Base-by-base conservation (phyloP, 2,329 filamentous ascomycete genomes). In the Ophiostoma himal-ulmi region DNA sequence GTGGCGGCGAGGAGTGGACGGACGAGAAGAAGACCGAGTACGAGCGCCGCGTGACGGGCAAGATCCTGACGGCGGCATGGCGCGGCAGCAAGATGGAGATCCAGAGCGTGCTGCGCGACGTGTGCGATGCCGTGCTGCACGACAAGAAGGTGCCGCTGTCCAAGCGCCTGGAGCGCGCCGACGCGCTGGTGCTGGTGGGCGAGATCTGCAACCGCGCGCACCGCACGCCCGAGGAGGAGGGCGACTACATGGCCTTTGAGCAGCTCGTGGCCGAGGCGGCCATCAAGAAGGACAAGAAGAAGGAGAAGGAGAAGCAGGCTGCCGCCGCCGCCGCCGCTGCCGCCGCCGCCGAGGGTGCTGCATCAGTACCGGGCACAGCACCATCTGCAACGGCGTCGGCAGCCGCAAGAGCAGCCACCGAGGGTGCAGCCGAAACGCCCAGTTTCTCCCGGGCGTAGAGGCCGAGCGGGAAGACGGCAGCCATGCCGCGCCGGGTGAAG, bases 241-340 rank as follows among this genome's bases (percentile, higher is more conserved):
- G 95, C 74, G 95, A 98, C 77, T 98, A 96, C 81, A 96, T 99
- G 88, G 94, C 94, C 20, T 99, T 99, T 75, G 95, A 99, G 80
- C 93, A 98, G 80, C 89, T 99, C 70, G 96, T 99, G 80, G 94
- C 95, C 68, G 95, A 99, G 79, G 94, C 94, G 5, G 93, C 94
- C 71, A 91, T 93, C 69, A 98, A 98, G 86, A 97, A 97, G 81
- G 93, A 95, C 77, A 89, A 93, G 79, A 88, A 88, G 79, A 82
- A 81, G 75, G 85, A 88, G 82, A 65, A 69, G 57, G 65, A 69
- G 54, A 69, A 69, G 60, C 39, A 76, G 3, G 71, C 74, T 52
- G 39, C 64, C 1, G 17, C 65, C 11, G 34, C 13, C 5, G 48
- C 68, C n/a, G 60, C 60, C 34, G 41, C 60, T 20, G 41, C 17